phyloP scores from a whole-genome alignment of 495 filamentous ascomycete genomes.

The Lasiosphaeria hispida region DNA sequence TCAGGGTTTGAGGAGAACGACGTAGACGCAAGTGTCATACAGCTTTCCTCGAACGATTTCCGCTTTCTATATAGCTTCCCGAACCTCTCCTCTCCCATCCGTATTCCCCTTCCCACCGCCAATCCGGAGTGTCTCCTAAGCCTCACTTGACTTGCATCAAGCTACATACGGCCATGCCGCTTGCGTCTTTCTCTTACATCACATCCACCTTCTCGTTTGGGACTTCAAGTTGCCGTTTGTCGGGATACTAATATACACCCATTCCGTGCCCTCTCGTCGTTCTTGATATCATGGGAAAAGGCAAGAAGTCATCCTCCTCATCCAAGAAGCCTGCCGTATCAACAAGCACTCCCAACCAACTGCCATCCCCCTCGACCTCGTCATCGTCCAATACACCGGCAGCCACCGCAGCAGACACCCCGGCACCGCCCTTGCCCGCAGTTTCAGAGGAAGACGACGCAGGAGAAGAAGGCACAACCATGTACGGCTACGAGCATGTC shows the following conservation, averaged over 20 bases:
- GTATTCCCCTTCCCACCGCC: constrained; percentile 9
- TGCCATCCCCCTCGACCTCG: constrained; percentile 3
- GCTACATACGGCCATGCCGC: constrained; percentile 17
- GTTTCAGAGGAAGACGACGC: constrained; percentile 2
- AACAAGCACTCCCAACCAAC: constrained; percentile 4
- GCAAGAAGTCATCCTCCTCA: constrained; percentile 15
- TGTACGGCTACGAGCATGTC: constrained; percentile 37
- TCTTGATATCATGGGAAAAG: constrained; percentile 26
- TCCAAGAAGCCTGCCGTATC: constrained; percentile 6
- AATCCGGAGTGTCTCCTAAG: constrained; percentile 13
- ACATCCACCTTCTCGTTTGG: constrained; percentile 2
- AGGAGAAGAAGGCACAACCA: constrained; percentile 11
- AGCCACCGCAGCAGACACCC: not conserved
- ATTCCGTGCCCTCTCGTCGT: constrained; percentile 2
- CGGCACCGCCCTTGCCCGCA: not conserved
- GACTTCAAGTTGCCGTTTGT: not conserved
- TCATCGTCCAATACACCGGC: not conserved
- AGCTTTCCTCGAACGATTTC: constrained; percentile 12
- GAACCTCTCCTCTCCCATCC: constrained; percentile 17
- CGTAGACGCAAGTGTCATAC: no score
- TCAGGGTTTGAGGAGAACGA: no score
- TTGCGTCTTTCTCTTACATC: not conserved
- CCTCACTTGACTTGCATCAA: constrained; percentile 10
- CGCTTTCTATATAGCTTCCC: constrained; percentile 35
- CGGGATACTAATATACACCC: not conserved